These are phyloP conservation scores for Botrytis elliptica DNA, from an alignment of 2,329 filamentous ascomycete species.

Conservation along the genomic window DNA sequence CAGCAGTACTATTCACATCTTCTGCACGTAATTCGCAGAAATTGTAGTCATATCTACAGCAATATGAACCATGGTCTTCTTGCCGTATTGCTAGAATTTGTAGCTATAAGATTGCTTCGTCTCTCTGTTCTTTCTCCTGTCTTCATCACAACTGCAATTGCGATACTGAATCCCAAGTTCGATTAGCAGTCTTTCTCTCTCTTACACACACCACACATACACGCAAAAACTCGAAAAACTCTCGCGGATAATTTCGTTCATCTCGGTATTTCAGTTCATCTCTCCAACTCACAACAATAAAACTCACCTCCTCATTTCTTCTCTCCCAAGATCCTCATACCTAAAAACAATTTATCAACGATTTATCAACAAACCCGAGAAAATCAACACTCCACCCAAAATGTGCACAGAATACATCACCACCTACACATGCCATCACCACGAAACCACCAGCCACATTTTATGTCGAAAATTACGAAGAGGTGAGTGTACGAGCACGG, in stretches of 20 bases:
- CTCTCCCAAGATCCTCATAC: too few species aligned
- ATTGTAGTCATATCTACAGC: not conserved
- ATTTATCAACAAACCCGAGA: not conserved
- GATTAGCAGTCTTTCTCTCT: not conserved
- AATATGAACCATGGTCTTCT: not conserved
- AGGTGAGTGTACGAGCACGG: not conserved
- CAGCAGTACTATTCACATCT: not conserved
- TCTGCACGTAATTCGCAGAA: not conserved
- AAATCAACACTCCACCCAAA: not conserved
- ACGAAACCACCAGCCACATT: not conserved
- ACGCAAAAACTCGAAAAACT: too few species aligned
- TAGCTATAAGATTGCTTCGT: not conserved
- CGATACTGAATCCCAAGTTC: not conserved
- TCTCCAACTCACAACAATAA: not conserved
- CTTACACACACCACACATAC: too few species aligned
- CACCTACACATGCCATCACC: not conserved
- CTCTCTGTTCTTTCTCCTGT: not conserved
- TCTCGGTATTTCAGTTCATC: not conserved
- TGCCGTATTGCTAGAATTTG: not conserved
- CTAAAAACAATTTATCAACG: rapidly evolving
- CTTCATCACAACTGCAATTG: not conserved
- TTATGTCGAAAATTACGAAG: not conserved
- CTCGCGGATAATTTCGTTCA: not conserved
- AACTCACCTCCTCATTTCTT: not conserved
- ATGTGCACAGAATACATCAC: not conserved